Evolutionary conservation across 1,139 yeast species (phyloP), one percentile per base, ranked within the genome.

Genomic region (Geotrichum histeridarum): DNA sequence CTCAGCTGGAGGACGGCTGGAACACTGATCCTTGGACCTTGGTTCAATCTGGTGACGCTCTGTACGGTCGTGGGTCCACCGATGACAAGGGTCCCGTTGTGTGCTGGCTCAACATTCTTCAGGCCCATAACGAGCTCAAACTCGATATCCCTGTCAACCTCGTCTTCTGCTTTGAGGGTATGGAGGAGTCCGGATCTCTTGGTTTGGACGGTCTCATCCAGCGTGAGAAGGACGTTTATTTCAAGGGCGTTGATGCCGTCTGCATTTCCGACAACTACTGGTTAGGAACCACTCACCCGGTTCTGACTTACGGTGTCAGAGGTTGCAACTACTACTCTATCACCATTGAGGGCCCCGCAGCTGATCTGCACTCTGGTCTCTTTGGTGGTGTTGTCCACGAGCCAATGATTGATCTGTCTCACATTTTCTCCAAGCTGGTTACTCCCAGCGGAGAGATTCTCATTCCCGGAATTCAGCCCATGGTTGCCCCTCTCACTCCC

Each of bases 21-120:
- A 76, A 78, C 66, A 80, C 95, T 48, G 96, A 90, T 61, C 99
- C 99, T 9, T 93, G 93, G 73, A 76, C 75, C 55, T 73, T 93
- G 67, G 77, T 79, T 59, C 79, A 84, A 63, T 80, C 72, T 54
- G 83, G 80, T 59, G 84, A 77, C 53, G 77, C 84, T 58, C 75
- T 93, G 66, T 83, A 80, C 65, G 99, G 97, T 53, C 84, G 99
- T 73, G 99, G 99, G 48, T 76, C 96, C 39, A 86, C 97, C 50
- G 99, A 93, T 69, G 99, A 93, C 70, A 93, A 95, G 74, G 99
- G 99, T 22, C 99, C 99, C 41, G 95, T 94, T 54, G 77, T 91
- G 65, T 97, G 96, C 54, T 93, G 99, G 99, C 80, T 94, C 69
- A 91, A 93, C 68, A 86, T 85, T 42, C 77, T 93, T 53, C 86